These are phyloP conservation scores for Adiantum capillusveneris DNA, from an alignment of 75 land plant species.

Conservation along the genomic window DNA sequence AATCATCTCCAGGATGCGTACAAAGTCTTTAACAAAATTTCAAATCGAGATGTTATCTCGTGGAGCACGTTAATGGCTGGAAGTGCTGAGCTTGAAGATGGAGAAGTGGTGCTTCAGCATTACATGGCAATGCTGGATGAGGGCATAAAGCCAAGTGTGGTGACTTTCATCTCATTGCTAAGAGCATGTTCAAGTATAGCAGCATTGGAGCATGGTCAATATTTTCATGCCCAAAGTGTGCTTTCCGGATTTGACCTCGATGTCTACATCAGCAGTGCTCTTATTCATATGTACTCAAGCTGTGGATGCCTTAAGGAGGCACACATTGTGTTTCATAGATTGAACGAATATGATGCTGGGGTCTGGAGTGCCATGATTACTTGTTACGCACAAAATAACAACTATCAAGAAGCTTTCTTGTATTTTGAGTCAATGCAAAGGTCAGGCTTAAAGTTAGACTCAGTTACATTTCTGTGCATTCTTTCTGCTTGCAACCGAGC, in stretches of 20 bases:
- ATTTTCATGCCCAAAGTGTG: slow-evolving; percentile 28
- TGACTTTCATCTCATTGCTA: slow-evolving; percentile 23
- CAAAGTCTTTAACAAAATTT: slow-evolving; percentile 13
- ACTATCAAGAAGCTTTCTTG: slow-evolving; percentile 15
- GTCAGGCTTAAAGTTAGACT: slow-evolving; percentile 20
- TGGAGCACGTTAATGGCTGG: slow-evolving; percentile 38
- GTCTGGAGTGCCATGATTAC: slow-evolving; percentile 46
- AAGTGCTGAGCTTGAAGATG: slow-evolving; percentile 13
- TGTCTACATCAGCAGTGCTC: slow-evolving; percentile 36
- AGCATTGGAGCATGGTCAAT: slow-evolving; percentile 10
- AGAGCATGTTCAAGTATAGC: slow-evolving; percentile 32
- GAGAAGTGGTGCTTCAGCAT: background rate
- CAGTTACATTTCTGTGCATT: slow-evolving; percentile 34
- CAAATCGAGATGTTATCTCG: slow-evolving; percentile 20
- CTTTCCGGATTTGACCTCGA: slow-evolving; percentile 31
- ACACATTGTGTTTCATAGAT: slow-evolving; percentile 2
- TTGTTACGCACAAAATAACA: slow-evolving; percentile 22
- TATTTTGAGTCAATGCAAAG: slow-evolving; percentile 23
- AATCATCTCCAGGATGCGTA: slow-evolving; percentile 5
- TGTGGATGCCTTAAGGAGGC: slow-evolving; percentile 13
- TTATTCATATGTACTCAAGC: slow-evolving; percentile 11
- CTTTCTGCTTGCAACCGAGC: slow-evolving; percentile 38
- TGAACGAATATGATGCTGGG: slow-evolving; percentile 16
- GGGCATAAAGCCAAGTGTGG: slow-evolving; percentile 17
- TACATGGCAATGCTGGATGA: slow-evolving; percentile 3